Conservation (phyloP, 345 rosid genomes). For the Lumnitzera racemosa region DNA sequence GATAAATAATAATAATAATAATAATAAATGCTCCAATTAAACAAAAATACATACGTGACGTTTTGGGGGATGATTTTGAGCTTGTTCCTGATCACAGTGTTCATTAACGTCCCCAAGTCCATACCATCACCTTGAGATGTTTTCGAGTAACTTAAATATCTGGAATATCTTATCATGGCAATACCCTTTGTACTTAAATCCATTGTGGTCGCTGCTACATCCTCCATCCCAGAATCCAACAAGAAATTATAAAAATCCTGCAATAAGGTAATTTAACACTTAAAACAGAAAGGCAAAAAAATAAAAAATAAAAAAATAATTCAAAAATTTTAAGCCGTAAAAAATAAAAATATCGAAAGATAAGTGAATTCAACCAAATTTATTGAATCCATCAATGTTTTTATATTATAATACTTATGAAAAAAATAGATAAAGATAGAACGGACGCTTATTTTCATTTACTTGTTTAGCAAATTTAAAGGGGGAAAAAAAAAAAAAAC, state of each 20-base stretch:
- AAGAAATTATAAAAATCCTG: conserved; percentile 87
- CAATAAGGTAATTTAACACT: neutral
- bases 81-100: conserved; percentile 55
- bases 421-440: too few species aligned
- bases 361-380: too few species aligned
- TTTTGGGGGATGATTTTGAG: conserved; percentile 72
- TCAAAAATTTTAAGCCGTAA: neutral
- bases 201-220: conserved; percentile 25
- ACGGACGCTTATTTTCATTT: too few species aligned
- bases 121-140: conserved; percentile 20
- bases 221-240: conserved; percentile 44
- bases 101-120: conserved; percentile 47
- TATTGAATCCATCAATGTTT: too few species aligned
- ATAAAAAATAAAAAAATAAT: too few species aligned
- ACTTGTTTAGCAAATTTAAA: neutral
- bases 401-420: too few species aligned
- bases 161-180: conserved; percentile 37
- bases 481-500: too few species aligned
- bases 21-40: neutral
- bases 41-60: conserved; percentile 31
- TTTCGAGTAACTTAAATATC: conserved; percentile 38
- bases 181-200: conserved; percentile 14
- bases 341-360: neutral
- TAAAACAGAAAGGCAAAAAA: neutral
- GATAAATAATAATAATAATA: neutral